phyloP scores from a whole-genome alignment of 805 yeast genomes.

The Tetrapisispora fleetii region DNA sequence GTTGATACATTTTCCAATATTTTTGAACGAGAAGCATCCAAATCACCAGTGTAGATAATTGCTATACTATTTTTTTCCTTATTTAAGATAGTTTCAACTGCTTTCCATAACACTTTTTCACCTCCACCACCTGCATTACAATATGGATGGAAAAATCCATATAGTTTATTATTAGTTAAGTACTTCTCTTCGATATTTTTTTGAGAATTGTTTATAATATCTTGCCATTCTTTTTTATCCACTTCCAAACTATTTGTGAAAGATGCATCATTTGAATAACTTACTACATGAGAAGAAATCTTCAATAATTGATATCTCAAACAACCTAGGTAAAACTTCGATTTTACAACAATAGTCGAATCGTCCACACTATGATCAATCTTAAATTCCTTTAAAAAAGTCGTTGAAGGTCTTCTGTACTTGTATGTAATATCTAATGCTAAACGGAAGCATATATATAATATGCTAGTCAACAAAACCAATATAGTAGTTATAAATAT shows the following conservation, averaged over 20 bases:
- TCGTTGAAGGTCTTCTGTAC: not conserved
- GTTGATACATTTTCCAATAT: constrained; percentile 43
- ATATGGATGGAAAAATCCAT: constrained; percentile 91
- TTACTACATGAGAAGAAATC: not conserved
- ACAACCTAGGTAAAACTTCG: not conserved
- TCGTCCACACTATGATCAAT: not conserved
- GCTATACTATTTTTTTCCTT: constrained; percentile 42
- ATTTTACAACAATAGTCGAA: not conserved
- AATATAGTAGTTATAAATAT: constrained; percentile 1
- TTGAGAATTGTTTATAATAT: not conserved
- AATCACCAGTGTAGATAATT: constrained; percentile 65
- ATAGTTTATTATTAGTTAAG: constrained; percentile 30
- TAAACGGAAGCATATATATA: not conserved
- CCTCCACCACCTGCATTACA: constrained; percentile 98
- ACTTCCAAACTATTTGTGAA: not conserved
- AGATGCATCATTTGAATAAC: not conserved
- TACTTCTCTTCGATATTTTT: not conserved
- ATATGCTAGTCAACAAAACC: not conserved
- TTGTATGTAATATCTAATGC: not conserved
- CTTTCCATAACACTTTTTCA: constrained; percentile 93
- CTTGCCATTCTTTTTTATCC: not conserved
- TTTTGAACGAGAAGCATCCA: constrained; percentile 36
- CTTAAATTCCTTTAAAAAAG: not conserved
- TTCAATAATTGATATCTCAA: not conserved
- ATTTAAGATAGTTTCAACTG: constrained; percentile 59